Conservation (phyloP, 148 eudicot genomes). For the Silene uniflora region DNA sequence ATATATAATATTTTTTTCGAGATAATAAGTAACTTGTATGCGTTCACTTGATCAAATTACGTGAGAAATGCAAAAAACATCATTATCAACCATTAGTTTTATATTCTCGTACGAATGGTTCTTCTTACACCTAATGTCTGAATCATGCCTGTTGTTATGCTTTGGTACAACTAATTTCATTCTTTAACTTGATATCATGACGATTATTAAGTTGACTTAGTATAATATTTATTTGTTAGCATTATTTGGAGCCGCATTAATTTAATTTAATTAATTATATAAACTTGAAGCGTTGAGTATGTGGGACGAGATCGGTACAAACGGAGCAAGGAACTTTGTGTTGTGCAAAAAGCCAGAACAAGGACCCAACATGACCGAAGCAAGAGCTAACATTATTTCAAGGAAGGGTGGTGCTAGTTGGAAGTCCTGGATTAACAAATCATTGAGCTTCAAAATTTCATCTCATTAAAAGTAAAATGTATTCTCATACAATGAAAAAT, state of each 20-base stretch:
- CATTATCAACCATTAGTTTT: not conserved
- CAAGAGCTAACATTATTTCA: constrained; percentile 24
- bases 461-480: constrained; percentile 2
- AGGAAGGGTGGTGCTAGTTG: constrained; percentile 26
- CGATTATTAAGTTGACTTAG: not conserved
- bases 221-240: not conserved
- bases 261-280: no score
- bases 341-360: constrained; percentile 42
- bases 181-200: not conserved
- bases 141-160: no score
- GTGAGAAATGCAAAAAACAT: not conserved
- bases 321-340: constrained; percentile 47
- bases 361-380: constrained; percentile 27
- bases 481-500: no score
- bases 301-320: constrained; percentile 35
- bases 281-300: constrained; percentile 28
- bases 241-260: not conserved
- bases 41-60: not conserved
- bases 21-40: no score
- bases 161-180: not conserved
- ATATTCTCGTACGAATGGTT: no score
- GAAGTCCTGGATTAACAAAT: constrained; percentile 51
- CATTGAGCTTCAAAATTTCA: constrained; percentile 33
- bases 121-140: no score
- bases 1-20: no score